Percentiles rank a stretch among this genome's conserved stretches.
These are phyloP conservation scores for Phytophthora hibernalis DNA, from an alignment of 352 stramenopile genomes.

Conservation along the genomic window DNA sequence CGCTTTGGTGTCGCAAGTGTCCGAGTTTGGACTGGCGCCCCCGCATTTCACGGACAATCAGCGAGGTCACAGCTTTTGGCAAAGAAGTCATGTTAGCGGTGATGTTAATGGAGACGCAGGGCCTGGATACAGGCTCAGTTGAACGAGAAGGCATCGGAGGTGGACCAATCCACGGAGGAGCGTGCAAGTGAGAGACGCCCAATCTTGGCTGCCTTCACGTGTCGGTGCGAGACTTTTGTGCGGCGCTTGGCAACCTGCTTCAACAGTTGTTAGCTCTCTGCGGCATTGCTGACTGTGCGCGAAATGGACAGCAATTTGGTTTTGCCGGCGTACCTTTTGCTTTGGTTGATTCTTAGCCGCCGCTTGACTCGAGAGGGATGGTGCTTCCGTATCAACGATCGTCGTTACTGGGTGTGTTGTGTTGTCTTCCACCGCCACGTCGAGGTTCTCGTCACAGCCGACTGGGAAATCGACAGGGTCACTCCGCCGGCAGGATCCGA, in stretches of 20 bases:
- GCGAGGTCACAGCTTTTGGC: not conserved
- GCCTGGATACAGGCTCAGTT: constrained; percentile 26
- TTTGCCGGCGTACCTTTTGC: constrained; percentile 29
- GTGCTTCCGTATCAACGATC: not conserved
- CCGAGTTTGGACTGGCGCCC: constrained; percentile 1
- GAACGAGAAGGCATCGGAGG: constrained; percentile 51
- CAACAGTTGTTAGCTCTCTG: constrained; percentile 8
- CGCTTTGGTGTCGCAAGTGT: constrained; percentile 15
- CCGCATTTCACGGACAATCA: too few relatives aligned
- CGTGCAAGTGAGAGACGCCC: constrained; percentile 24
- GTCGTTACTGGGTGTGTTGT: not conserved
- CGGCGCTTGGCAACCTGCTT: constrained; percentile 29
- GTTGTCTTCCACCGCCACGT: not conserved
- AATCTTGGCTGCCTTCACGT: constrained; percentile 19
- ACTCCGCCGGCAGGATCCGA: constrained; percentile 14
- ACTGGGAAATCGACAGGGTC: constrained; percentile 26
- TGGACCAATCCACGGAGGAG: constrained; percentile 46
- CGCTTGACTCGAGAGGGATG: constrained; percentile 6
- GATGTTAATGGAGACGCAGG: constrained; percentile 5
- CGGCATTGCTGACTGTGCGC: not conserved
- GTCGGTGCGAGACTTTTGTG: constrained; percentile 27
- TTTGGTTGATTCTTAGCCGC: constrained; percentile 8
- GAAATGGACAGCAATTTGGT: not conserved
- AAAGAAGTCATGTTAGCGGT: constrained; percentile 17
- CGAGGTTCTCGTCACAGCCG: constrained; percentile 30